Percentiles rank a stretch among this genome's conserved stretches.
These are phyloP conservation scores for Chenopodium quinoa DNA, from an alignment of 148 eudicot genomes.

Conservation along the genomic window DNA sequence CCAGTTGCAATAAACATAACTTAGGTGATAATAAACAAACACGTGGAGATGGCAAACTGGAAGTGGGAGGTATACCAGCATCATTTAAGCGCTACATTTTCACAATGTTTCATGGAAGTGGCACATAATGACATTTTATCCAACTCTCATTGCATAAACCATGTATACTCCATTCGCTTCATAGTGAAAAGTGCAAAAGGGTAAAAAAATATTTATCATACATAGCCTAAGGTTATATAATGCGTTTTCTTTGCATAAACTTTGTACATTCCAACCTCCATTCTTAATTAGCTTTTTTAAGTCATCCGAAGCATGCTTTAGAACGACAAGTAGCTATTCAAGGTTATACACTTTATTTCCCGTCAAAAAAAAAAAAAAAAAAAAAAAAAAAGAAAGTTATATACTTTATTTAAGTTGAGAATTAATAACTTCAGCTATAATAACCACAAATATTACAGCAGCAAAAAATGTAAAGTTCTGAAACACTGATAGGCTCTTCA, in stretches of 20 bases:
- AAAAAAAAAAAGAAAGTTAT: background rate
- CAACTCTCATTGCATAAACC: background rate
- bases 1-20: background rate
- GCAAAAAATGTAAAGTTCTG: conserved; percentile 1
- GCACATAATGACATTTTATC: background rate
- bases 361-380: too few species aligned
- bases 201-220: too few species aligned
- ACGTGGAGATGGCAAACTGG: background rate
- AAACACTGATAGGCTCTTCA: conserved; percentile 1
- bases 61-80: background rate
- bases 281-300: background rate
- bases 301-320: background rate
- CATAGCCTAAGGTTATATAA: background rate
- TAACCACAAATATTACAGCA: background rate
- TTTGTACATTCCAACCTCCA: background rate
- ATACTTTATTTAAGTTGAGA: background rate
- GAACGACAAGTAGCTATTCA: background rate
- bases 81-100: background rate
- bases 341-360: background rate
- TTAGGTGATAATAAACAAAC: background rate
- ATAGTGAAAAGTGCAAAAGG: too few species aligned
- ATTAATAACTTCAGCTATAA: background rate
- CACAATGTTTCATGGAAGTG: background rate
- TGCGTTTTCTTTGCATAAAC: background rate
- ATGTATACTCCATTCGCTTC: background rate